Evolutionary conservation across 108 stramenopile genomes (phyloP), one percentile per base, ranked within the genome.

Genomic region (Discostella stelligeroides): DNA sequence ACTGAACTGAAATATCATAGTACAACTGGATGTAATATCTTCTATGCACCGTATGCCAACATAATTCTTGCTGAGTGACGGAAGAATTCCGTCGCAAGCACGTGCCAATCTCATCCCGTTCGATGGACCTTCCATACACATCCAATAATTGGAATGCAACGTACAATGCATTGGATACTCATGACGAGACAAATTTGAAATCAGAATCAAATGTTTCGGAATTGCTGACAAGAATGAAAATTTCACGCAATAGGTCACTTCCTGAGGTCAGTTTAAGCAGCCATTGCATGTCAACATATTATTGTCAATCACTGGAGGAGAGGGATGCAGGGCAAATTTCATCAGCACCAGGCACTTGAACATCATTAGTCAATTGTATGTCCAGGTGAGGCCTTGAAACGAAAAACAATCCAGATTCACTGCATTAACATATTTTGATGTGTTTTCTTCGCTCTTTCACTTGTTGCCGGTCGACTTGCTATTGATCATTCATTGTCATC

Each of bases 321-420:
- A 55, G 0, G 47, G 3, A 63, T 80, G 79, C 38, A 72, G 72
- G 62, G 29, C 57, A 64, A 73, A 73, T 50, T 72, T 72, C 54
- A 50, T 37, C 43, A 25, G 63, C 34, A 60, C 4, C 42, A 21
- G n/a, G n/a, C n/a, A 46, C 37, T 46, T 0, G 14, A 25, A 20
- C 40, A 14, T 57, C n/a, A n/a, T n/a, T 45, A 8, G 24, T 25
- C 55, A 20, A 68, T 23, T 3, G 27, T 1, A 70, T 47, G 28
- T n/a, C 9, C 13, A 39, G 25, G 47, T 43, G 29, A 40, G 77
- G 37, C 58, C 21, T 42, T 12, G 38, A 17, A 79, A 38, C 50
- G 70, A 77, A 47, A 77, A 39, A 20, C 37, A 55, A 55, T 64
- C 47, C 17, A 29, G 46, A 4, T 49, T 30, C 14, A 29, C 65